Evolutionary conservation across 2,329 filamentous ascomycete species (phyloP), one percentile per base, ranked within the genome.

Genomic region (Geosmithia morbida): DNA sequence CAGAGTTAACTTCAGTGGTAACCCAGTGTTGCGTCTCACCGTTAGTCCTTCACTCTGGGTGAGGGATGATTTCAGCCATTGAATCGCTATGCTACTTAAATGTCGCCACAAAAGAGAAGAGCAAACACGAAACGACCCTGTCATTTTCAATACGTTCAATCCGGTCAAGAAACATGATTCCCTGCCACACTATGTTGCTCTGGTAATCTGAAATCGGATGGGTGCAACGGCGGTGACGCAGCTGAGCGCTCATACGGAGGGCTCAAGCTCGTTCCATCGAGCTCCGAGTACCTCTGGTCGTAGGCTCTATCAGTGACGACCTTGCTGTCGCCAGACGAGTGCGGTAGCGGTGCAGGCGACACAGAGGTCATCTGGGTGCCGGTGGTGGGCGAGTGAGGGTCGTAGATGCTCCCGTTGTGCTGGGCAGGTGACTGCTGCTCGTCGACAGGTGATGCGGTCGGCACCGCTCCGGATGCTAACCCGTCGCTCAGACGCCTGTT

Each of bases 401-500:
- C 33, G 33, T 37, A 37, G 11, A 16, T 11, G 11, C 33, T 16
- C 10, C 14, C 33, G 11, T 37, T 37, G 33, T 37, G 33, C 11
- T 37, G 11, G 6, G 11, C 33, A 13, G 33, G 33, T 37, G 33
- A 16, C 6, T 37, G 33, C 33, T 37, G 33, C 33, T 37, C 22
- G 22, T 26, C 22, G 22, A 8, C 22, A 8, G 22, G 22, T 26
- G 22, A 8, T 8, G 22, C 22, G 22, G 22, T 26, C 22, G 22
- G 22, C 8, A 26, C 22, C 4, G 22, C 8, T 8, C 22, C 22
- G 22, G 22, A 26, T 8, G 22, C 22, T 5, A 11, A 13, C 33
- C 33, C 33, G 33, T 37, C 11, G 33, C 33, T 16, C 33, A 57
- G 53, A 0, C 43, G 37, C 44, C 51, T 54, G 48, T 57, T 57